Base-by-base conservation (phyloP, 805 yeast genomes). In the Metschnikowia rubicola region DNA sequence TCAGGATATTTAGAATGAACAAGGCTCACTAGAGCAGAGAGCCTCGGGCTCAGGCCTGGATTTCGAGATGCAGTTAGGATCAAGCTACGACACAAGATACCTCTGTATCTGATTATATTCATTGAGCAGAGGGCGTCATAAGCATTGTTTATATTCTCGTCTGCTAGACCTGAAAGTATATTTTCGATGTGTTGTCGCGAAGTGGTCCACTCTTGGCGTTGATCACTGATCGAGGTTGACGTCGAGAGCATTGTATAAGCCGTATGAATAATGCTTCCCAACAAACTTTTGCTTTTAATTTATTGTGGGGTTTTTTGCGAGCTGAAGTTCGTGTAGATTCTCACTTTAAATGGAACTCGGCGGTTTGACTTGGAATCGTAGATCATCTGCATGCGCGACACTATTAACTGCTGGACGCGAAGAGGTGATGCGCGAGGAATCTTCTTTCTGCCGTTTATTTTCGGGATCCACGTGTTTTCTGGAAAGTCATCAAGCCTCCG, bases 1-100 rank as follows among this genome's bases (percentile, higher is more conserved):
- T 77, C 77, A 0, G 95, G 94, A 3, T 87, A 61, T 53, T 84
- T 79, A 5, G 86, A 75, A 62, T 86, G 85, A 10, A 89, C 43
- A 0, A 84, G 73, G 2, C 84, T 73, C 0, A 78, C 73, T 32
- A 89, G 56, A 0, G 86, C 67, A 0, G 90, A 80, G 54, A 77
- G 83, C 1, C 76, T 73, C 0, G 79, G 64, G 0, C 86, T 52
- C 48, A 62, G 67, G 0, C 68, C 53, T 13, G 63, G 37, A 11
- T 81, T 70, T 8, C 58, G 61, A 11, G 71, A 57, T 56, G 81
- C 86, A 0, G 78, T 73, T 39, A 74, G 73, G 75, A 86, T 78
- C 2, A 87, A 42, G 35, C 76, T 66, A 41, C 81, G 71, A n/a
- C 79, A 78, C 9, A 87, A 62, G 1, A 84, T 53, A 1, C 91